Evolutionary conservation across 2,329 filamentous ascomycete species (phyloP).

Genomic region (Calonectria naviculata): DNA sequence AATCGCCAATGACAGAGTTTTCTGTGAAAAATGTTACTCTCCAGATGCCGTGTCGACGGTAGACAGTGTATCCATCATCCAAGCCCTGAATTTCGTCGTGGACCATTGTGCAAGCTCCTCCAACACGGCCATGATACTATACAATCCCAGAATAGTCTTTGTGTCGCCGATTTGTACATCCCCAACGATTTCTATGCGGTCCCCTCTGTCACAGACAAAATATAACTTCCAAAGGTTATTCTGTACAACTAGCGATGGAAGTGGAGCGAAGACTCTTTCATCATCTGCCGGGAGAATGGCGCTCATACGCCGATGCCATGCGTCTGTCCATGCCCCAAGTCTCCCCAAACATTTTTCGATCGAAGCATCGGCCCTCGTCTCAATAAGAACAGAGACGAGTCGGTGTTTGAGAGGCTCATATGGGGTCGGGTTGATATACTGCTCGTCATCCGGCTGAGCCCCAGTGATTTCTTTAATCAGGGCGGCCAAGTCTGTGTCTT

Average conservation of each 20-base stretch:
- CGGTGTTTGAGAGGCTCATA: not conserved
- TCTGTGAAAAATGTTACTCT: too few relatives aligned
- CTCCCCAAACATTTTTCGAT: not conserved
- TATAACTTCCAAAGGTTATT: slow-evolving; percentile 15
- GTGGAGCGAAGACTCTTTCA: not conserved
- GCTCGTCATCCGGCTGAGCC: not conserved
- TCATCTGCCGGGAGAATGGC: not conserved
- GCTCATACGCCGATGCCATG: slow-evolving; percentile 1
- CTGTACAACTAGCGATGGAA: slow-evolving; percentile 12
- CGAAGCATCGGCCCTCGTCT: not conserved
- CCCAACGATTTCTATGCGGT: slow-evolving; percentile 2
- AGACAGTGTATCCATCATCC: not conserved
- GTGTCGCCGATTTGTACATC: slow-evolving; percentile 7
- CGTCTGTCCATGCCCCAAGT: not conserved
- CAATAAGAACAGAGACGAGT: not conserved
- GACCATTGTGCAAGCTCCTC: slow-evolving; percentile 18
- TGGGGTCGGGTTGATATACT: not conserved
- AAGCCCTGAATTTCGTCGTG: not conserved
- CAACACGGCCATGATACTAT: slow-evolving; percentile 8
- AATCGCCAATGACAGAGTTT: too few relatives aligned
- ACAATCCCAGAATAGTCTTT: not conserved
- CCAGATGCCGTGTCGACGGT: too few relatives aligned
- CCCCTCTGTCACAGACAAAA: not conserved
- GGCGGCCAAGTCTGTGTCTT: too few relatives aligned
- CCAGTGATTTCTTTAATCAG: too few relatives aligned